Evolutionary conservation across 2,329 filamentous ascomycete genomes (phyloP).

Genomic region (Cercospora beticola): DNA sequence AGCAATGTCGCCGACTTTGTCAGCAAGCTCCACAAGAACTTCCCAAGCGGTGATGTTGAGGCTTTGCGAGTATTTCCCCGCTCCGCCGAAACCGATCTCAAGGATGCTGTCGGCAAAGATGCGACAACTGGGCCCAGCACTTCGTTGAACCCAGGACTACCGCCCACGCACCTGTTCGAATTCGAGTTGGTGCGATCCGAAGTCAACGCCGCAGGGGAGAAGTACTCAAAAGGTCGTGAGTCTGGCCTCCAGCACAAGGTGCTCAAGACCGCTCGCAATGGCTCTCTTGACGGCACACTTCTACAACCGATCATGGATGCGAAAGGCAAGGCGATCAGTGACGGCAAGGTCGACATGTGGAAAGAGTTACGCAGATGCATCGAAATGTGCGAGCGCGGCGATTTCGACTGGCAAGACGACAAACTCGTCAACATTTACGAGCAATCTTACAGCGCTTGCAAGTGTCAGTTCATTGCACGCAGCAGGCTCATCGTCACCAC

Average conservation of each 20-base stretch:
- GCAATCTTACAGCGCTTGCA: conserved; percentile 21
- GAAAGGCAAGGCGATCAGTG: not conserved
- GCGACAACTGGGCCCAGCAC: not conserved
- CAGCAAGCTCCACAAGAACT: conserved; percentile 21
- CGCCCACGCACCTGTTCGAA: conserved; percentile 15
- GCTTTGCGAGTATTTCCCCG: conserved; percentile 21
- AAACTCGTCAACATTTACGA: conserved; percentile 16
- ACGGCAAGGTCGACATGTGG: conserved; percentile 20
- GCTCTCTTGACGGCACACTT: not conserved
- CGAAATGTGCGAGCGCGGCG: conserved; percentile 11
- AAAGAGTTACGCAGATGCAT: conserved; percentile 16
- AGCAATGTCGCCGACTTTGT: conserved; percentile 26
- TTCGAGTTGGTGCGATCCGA: conserved; percentile 23
- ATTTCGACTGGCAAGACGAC: conserved; percentile 19
- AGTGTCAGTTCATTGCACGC: conserved; percentile 18
- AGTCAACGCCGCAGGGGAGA: conserved; percentile 13
- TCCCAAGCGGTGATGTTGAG: conserved; percentile 14
- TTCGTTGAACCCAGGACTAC: not conserved
- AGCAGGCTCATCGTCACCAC: conserved; percentile 25
- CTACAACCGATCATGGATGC: not conserved
- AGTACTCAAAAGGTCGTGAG: conserved; percentile 16
- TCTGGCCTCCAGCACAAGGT: conserved; percentile 20
- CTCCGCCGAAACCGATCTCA: conserved; percentile 15
- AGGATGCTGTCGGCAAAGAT: conserved; percentile 7
- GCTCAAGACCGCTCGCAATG: conserved; percentile 9